phyloP scores from a whole-genome alignment of 2,329 filamentous ascomycete species.

The Ascochyta koolunga region DNA sequence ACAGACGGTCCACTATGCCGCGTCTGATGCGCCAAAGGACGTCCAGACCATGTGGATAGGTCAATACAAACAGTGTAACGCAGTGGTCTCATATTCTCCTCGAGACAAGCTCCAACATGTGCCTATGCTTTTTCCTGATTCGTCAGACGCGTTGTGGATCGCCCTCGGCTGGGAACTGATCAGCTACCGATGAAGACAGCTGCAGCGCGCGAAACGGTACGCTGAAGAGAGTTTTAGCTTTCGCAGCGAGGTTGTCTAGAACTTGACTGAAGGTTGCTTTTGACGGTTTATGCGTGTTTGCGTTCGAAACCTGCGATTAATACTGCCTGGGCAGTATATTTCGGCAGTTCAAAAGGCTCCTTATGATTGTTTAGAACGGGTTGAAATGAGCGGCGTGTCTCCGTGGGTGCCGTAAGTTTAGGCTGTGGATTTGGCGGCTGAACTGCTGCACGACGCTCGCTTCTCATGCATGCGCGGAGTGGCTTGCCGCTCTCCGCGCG shows the following conservation, averaged over 20 bases:
- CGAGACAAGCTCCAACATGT: not conserved
- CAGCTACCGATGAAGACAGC: not conserved
- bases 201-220: constrained; percentile 7
- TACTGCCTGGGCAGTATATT: not conserved
- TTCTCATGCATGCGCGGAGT: constrained; percentile 30
- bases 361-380: constrained; percentile 3
- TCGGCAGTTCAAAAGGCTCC: constrained; percentile 9
- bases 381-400: constrained; percentile 4
- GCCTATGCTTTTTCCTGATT: not conserved
- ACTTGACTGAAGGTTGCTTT: not conserved
- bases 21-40: constrained; percentile 11
- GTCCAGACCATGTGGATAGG: not conserved
- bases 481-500: constrained; percentile 17
- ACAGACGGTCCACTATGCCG: constrained; percentile 39
- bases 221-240: not conserved
- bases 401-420: constrained; percentile 18
- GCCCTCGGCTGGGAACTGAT: no score
- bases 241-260: not conserved
- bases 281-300: not conserved
- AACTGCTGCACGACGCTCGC: constrained; percentile 19
- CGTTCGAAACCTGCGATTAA: not conserved
- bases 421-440: constrained; percentile 14
- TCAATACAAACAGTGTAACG: not conserved
- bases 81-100: not conserved
- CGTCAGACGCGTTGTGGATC: not conserved